A percentile compares a stretch with the other conserved stretches of the same genome.
Conservation (phyloP, 2,329 filamentous ascomycete genomes). For the Paracoccidioides brasiliensis region DNA sequence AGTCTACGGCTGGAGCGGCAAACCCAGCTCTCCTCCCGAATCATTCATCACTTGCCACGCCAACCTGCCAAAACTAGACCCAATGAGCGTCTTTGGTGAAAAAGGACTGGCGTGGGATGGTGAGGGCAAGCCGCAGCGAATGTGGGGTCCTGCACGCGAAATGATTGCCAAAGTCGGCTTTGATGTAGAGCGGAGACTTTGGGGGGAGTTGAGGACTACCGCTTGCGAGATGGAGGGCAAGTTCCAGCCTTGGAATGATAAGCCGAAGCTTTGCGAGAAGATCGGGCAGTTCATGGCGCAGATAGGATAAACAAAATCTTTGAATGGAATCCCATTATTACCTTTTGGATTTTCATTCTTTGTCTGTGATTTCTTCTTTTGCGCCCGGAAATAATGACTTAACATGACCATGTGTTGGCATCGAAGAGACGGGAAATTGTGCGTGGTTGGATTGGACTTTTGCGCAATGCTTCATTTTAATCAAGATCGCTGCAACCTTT, state of each 20-base stretch:
- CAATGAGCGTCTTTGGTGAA: slow-evolving; percentile 25
- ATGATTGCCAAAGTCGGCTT: slow-evolving; percentile 25
- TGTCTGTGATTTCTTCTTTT: background rate
- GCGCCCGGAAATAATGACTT: too few species aligned
- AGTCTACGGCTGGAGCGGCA: slow-evolving; percentile 9
- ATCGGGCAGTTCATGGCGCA: slow-evolving; percentile 10
- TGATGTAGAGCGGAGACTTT: slow-evolving; percentile 28
- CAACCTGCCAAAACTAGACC: slow-evolving; percentile 32
- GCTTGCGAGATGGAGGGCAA: slow-evolving; percentile 24
- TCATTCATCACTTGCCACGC: slow-evolving; percentile 28
- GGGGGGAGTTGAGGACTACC: slow-evolving; percentile 30
- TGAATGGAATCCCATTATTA: background rate
- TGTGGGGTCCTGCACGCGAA: slow-evolving; percentile 25
- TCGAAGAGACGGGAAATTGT: too few species aligned
- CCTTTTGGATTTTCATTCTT: background rate
- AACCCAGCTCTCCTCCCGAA: slow-evolving; percentile 12
- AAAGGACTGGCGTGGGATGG: slow-evolving; percentile 26
- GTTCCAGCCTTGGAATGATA: slow-evolving; percentile 10
- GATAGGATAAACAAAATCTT: slow-evolving; percentile 5
- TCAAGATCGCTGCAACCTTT: too few species aligned
- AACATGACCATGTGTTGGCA: too few species aligned
- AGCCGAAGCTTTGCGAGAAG: slow-evolving; percentile 9
- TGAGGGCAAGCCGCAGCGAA: slow-evolving; percentile 24
- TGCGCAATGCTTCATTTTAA: too few species aligned
- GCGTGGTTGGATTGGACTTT: too few species aligned